Base-by-base conservation (phyloP, 2,329 filamentous ascomycete species). In the Byssothecium circinans region DNA sequence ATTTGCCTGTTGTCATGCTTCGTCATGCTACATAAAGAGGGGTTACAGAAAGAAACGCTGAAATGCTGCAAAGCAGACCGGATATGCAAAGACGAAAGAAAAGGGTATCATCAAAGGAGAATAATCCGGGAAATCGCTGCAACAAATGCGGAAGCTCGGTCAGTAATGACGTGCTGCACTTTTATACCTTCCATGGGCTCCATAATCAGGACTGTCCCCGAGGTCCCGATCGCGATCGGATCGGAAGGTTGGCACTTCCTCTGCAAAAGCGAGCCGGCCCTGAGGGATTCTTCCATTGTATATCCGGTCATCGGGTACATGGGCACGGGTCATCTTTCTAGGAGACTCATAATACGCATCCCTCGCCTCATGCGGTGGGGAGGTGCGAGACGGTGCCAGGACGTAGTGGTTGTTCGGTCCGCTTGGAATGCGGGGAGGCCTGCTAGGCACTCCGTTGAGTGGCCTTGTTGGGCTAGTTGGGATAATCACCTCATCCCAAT, bases 401-500 rank as follows among this genome's bases (percentile, higher is more conserved):
- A 52, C 32, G 48, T 62, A 56, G 25, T 47, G 40, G 36, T 50
- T 46, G 45, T 41, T 48, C 15, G 48, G 41, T 41, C 38, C 49
- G 36, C 38, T 35, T 41, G 40, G 36, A 43, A 48, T 35, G 39
- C 49, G 41, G 17, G 40, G 33, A 39, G 36, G 56, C 37, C 23
- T 27, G 41, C 46, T 48, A 15, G 50, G 22, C 18, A 43, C 47
- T 46, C 38, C 38, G 25, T 43, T 41, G 22, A 43, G 36, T 29
- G 52, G 46, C 36, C 49, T 53, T 27, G 50, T 48, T 32, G 57
- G 57, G 45, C 61, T 67, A 55, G 57, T 65, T 54, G 67, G 43
- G 53, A 65, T 54, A 58, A 60, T 36, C n/a, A 53, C 32, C 19
- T 58, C 50, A 35, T 53, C 47, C 18, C 50, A 47, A 19, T 50